phyloP scores from a whole-genome alignment of 1,139 yeast genomes.

The Taphrina wiesneri region DNA sequence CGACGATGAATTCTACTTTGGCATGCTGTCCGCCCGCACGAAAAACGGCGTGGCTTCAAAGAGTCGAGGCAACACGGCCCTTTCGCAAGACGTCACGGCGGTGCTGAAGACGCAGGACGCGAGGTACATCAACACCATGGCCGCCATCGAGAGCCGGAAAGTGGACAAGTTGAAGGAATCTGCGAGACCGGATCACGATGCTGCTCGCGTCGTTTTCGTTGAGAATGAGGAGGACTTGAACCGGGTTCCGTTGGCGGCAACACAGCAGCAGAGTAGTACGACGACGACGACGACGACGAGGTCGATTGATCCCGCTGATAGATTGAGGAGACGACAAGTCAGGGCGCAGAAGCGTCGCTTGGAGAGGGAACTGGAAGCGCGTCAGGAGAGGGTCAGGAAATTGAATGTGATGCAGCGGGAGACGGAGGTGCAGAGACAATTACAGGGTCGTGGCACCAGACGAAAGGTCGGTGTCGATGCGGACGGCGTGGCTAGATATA shows the following conservation, averaged over 20 bases:
- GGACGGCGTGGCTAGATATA: constrained; percentile 35
- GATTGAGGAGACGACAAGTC: neutral
- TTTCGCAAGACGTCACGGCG: constrained; percentile 73
- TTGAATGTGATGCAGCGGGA: constrained; percentile 25
- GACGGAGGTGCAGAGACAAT: constrained; percentile 32
- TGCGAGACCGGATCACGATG: constrained; percentile 46
- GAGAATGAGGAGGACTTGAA: neutral
- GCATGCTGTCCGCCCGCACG: constrained; percentile 71
- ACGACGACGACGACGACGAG: constrained; percentile 57
- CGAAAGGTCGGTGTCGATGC: constrained; percentile 33
- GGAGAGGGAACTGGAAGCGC: constrained; percentile 29
- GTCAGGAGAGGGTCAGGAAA: constrained; percentile 21
- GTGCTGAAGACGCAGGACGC: constrained; percentile 86
- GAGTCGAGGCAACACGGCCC: constrained; percentile 51
- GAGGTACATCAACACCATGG: constrained; percentile 75
- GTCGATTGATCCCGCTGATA: neutral
- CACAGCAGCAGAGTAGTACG: constrained; percentile 59
- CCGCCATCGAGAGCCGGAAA: constrained; percentile 66
- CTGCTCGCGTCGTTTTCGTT: neutral
- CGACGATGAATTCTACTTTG: constrained; percentile 94
- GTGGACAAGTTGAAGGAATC: constrained; percentile 61
- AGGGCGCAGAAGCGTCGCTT: constrained; percentile 7
- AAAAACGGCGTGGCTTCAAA: constrained; percentile 70
- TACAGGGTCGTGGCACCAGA: constrained; percentile 37
- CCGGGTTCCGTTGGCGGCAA: neutral